Percentiles rank a stretch among this genome's conserved stretches.
phyloP scores from a whole-genome alignment of 2,329 filamentous ascomycete genomes.

The Sordariomycetes sp. region DNA sequence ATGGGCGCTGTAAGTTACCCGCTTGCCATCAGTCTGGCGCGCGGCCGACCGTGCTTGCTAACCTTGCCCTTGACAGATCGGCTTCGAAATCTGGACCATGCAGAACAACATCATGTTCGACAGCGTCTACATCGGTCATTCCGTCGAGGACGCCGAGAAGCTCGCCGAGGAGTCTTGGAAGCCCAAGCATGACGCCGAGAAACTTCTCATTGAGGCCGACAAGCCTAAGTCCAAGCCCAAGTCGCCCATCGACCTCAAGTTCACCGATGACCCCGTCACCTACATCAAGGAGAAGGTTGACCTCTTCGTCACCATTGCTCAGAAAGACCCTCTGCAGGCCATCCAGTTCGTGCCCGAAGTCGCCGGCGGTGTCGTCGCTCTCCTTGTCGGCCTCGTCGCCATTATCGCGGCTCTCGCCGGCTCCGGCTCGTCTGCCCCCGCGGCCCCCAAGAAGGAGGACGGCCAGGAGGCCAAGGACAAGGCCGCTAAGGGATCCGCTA shows the following conservation, averaged over 20 bases:
- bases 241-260: constrained; percentile 66
- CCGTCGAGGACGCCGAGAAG: constrained; percentile 79
- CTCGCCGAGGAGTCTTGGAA: constrained; percentile 82
- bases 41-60: constrained; percentile 5
- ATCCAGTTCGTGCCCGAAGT: constrained; percentile 86
- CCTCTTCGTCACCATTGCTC: constrained; percentile 73
- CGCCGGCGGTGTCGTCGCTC: constrained; percentile 62
- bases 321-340: constrained; percentile 71
- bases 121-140: constrained; percentile 99
- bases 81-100: constrained; percentile 99
- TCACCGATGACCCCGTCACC: constrained; percentile 78
- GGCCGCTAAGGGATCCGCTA: constrained; percentile 42
- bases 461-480: constrained; percentile 47
- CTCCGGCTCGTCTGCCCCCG: constrained; percentile 51
- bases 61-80: constrained; percentile 49
- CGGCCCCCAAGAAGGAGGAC: constrained; percentile 63
- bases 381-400: constrained; percentile 56
- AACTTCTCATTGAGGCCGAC: constrained; percentile 62
- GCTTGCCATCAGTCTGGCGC: not conserved
- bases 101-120: constrained; percentile 97
- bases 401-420: constrained; percentile 55
- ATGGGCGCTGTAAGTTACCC: constrained; percentile 75
- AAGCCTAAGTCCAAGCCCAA: constrained; percentile 68
- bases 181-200: constrained; percentile 74
- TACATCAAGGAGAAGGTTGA: constrained; percentile 90